A percentile compares a stretch with the other conserved stretches of the same genome.
phyloP scores from a whole-genome alignment of 345 rosid genomes.

The Erodium maritimum region DNA sequence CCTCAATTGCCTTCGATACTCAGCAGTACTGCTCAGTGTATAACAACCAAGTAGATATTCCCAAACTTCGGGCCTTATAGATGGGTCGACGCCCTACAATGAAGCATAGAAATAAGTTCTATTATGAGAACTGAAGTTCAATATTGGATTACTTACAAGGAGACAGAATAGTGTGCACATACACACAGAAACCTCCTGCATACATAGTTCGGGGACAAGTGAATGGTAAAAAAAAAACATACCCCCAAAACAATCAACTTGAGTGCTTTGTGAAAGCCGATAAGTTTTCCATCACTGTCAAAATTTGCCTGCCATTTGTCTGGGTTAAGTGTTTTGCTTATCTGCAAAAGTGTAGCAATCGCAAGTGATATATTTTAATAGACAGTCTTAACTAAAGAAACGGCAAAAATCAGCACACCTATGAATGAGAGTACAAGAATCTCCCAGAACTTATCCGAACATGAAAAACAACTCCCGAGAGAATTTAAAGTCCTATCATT shows the following conservation, averaged over 20 bases:
- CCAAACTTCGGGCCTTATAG: constrained; percentile 90
- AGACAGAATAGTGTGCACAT: too few species aligned
- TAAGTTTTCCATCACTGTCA: constrained; percentile 70
- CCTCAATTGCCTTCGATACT: constrained; percentile 60
- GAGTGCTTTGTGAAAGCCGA: constrained; percentile 66
- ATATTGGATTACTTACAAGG: too few species aligned
- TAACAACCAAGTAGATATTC: constrained; percentile 92
- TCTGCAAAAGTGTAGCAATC: constrained; percentile 40
- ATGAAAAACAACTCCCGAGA: too few species aligned
- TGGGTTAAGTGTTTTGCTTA: constrained; percentile 74
- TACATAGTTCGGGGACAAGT: background rate
- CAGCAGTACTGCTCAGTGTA: constrained; percentile 62
- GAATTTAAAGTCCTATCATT: too few species aligned
- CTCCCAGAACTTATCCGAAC: too few species aligned
- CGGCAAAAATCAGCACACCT: too few species aligned
- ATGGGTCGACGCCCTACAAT: constrained; percentile 76
- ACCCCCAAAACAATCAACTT: constrained; percentile 72
- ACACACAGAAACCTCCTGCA: too few species aligned
- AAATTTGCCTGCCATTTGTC: constrained; percentile 77
- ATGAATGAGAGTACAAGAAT: too few species aligned
- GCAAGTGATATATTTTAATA: constrained; percentile 3
- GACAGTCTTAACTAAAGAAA: background rate
- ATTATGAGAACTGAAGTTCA: too few species aligned
- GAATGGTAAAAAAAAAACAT: constrained; percentile 17
- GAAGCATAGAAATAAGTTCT: constrained; percentile 10